phyloP scores from a whole-genome alignment of 2,329 filamentous ascomycete species.

The Ustilaginoidea virens region DNA sequence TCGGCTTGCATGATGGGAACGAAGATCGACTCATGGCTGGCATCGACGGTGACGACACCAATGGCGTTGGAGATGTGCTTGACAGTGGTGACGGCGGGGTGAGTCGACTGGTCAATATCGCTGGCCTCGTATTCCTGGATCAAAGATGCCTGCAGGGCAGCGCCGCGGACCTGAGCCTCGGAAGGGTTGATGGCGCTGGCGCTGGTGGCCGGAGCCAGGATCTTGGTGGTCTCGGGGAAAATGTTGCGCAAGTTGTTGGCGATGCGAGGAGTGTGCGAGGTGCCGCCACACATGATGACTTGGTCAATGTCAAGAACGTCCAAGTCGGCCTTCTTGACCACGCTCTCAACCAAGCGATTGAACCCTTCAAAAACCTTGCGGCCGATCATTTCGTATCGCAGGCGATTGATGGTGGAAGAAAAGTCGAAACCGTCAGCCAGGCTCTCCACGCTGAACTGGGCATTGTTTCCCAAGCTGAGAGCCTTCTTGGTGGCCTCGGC shows the following conservation, averaged over 20 bases:
- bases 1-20: conserved; percentile 68
- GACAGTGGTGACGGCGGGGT: conserved; percentile 86
- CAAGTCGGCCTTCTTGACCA: conserved; percentile 79
- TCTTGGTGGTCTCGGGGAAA: conserved; percentile 65
- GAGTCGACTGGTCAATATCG: conserved; percentile 91
- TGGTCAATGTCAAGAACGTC: conserved; percentile 90
- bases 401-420: conserved; percentile 78
- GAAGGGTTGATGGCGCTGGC: conserved; percentile 78
- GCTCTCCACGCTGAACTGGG: conserved; percentile 85
- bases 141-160: conserved; percentile 86
- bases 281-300: conserved; percentile 84
- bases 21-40: conserved; percentile 53
- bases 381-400: conserved; percentile 80
- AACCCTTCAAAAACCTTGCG: conserved; percentile 81
- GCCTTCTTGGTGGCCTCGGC: conserved; percentile 85
- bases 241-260: conserved; percentile 62
- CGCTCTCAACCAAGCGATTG: conserved; percentile 69
- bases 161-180: conserved; percentile 75
- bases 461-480: conserved; percentile 74
- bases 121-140: conserved; percentile 88
- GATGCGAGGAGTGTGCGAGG: conserved; percentile 86
- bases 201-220: conserved; percentile 72
- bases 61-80: conserved; percentile 82
- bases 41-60: conserved; percentile 57
- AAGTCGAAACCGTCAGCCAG: conserved; percentile 84